Base-by-base conservation (phyloP, 1,284 basidiomycete genomes). In the Amylostereum areolatum region DNA sequence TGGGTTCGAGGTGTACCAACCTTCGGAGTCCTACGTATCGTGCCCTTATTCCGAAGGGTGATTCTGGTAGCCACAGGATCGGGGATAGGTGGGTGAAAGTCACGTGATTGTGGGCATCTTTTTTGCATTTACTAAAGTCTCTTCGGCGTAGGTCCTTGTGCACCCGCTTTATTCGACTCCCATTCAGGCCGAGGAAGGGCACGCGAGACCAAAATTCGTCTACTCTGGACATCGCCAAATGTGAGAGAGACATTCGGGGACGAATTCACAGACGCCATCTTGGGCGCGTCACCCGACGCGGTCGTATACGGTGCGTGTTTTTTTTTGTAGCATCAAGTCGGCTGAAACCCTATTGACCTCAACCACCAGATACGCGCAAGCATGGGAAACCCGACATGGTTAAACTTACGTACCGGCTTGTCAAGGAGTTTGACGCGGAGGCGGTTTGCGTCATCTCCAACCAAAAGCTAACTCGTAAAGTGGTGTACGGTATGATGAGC, bases 361-460 rank as follows among this genome's bases (percentile, higher is more conserved):
- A 18, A 39, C 37, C 36, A n/a, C 28, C 45, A 79, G 78, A 82
- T 54, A 82, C 80, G 12, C 75, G 77, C 37, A 70, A 64, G 39
- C 70, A 81, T 54, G 80, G 80, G n/a, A 80, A 79, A 59, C 78
- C 80, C 3, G 78, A 81, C 63, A 80, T 81, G 78, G 76, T 81
- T 45, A 78, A 79, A 58, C 60, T 81, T 44, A 77, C 77, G 4
- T 75, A 76, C 53, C 71, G 74, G 34, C 66, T 82, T 35, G 78
- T 80, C 5, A 69, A 70, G 41, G 80, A 82, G 57, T 81, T 79
- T 63, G 62, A 81, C 31, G 80, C 80, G 2, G 80, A 82, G 57
- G 79, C 79, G 27, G 80, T 83, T 24, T 74, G 73, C 50, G 69
- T 82, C 40, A 81, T 82, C 47, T 81, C 79, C n/a, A 81, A 83